Evolutionary conservation across 805 yeast species (phyloP), one percentile per base, ranked within the genome.

Genomic region (Metschnikowia bowlesiae): DNA sequence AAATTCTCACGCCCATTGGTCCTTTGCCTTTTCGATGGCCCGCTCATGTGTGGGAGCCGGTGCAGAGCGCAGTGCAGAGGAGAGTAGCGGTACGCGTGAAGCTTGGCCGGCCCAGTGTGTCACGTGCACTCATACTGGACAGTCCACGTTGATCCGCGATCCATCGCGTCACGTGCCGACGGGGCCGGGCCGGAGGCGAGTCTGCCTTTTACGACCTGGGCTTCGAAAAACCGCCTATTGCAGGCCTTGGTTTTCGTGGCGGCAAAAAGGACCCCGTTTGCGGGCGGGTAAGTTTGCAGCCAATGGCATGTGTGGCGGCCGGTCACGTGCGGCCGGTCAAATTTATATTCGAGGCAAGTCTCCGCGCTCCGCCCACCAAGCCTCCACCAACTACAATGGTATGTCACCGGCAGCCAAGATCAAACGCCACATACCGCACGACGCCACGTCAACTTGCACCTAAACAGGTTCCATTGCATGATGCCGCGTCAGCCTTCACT

Each of bases 291-390:
- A 11, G 14, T 35, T 35, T n/a, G 4, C 11, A 5, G 22, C 4
- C 30, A 9, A 37, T 11, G 34, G 43, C 28, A 39, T 26, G 34
- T 14, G 16, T 11, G 33, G 30, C 29, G 8, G 34, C 29, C 18
- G 41, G 45, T 47, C 53, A 50, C 53, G 51, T 47, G 53, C 44
- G 18, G 30, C 34, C 44, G 41, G 41, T 46, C 35, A 46, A 33
- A 16, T 44, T 44, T 35, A 35, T 18, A 11, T 44, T 35, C 33
- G 8, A 36, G 35, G 28, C 46, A 34, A 33, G 37, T 31, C 39
- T 35, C 33, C 39, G 45, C 45, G 37, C 46, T 29, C 13, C 33
- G 31, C 16, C 41, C 28, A 33, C 41, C 28, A 33, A 34, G 18
- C 46, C 40, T 11, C 26, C 16, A 34, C 30, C 40, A 34, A 44